Percentiles rank a stretch among this genome's conserved stretches.
phyloP scores from a whole-genome alignment of 148 eudicot species.

The Chenopodium berlandieri region DNA sequence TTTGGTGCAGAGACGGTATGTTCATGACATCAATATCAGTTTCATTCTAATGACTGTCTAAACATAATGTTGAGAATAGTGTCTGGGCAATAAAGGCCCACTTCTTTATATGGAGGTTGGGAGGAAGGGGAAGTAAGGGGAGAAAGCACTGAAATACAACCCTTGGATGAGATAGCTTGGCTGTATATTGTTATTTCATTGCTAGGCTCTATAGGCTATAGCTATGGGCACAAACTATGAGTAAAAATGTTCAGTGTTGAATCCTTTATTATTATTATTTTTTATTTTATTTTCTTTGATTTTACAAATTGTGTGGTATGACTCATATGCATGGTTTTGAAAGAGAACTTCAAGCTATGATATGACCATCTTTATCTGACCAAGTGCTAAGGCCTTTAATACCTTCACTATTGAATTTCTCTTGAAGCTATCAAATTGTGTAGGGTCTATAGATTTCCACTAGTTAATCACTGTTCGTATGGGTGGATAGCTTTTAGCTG shows the following conservation, averaged over 20 bases:
- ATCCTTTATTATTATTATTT: not conserved
- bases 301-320: no score
- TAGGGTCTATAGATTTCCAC: not conserved
- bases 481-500: not conserved
- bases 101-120: not conserved
- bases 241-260: not conserved
- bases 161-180: not conserved
- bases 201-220: not conserved
- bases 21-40: not conserved
- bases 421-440: not conserved
- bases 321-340: not conserved
- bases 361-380: not conserved
- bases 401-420: not conserved
- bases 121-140: no score
- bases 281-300: not conserved
- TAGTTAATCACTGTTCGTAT: not conserved
- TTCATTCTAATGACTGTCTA: not conserved
- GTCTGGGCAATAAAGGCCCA: no score
- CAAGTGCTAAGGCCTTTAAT: not conserved
- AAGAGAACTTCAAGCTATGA: not conserved
- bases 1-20: conserved; percentile 96
- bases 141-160: not conserved
- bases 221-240: not conserved
- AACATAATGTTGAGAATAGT: no score
- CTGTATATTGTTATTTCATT: not conserved